phyloP scores from a whole-genome alignment of 208 protist species.

The Trypanosoma mega region DNA sequence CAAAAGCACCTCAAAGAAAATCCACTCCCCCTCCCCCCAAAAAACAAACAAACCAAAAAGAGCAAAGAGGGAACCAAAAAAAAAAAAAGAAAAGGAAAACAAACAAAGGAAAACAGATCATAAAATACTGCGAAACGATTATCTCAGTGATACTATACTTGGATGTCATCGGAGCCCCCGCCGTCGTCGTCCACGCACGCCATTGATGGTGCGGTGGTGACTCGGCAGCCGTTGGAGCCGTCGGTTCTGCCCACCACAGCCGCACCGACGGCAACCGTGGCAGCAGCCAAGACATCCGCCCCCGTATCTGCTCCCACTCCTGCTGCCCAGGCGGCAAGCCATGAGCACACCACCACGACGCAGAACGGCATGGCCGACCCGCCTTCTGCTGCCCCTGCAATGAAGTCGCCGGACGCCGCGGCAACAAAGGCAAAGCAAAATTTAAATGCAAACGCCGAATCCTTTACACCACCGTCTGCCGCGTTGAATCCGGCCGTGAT shows the following conservation, averaged over 20 bases:
- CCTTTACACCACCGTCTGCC: slow-evolving; percentile 37
- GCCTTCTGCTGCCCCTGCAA: not conserved
- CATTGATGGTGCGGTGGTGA: not conserved
- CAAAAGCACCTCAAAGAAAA: no score
- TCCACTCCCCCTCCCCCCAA: slow-evolving; percentile 9
- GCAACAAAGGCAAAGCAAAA: not conserved
- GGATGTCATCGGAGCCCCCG: slow-evolving; percentile 11
- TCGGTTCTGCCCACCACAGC: not conserved
- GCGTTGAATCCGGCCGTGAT: not conserved
- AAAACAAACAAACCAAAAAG: not conserved
- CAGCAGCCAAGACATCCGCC: not conserved
- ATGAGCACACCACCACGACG: slow-evolving; percentile 1
- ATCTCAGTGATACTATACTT: not conserved
- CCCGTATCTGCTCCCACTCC: not conserved
- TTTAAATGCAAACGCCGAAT: slow-evolving; percentile 65
- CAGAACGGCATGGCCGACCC: not conserved
- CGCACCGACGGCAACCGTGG: slow-evolving; percentile 5
- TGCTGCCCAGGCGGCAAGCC: not conserved
- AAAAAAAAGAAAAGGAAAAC: not conserved
- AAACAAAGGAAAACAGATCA: not conserved
- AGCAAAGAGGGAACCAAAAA: not conserved
- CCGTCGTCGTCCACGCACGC: not conserved
- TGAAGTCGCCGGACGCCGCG: not conserved
- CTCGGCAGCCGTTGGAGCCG: no score
- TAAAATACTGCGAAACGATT: not conserved